phyloP scores from a whole-genome alignment of 352 stramenopile genomes.

The Poterioochromonas sp. region DNA sequence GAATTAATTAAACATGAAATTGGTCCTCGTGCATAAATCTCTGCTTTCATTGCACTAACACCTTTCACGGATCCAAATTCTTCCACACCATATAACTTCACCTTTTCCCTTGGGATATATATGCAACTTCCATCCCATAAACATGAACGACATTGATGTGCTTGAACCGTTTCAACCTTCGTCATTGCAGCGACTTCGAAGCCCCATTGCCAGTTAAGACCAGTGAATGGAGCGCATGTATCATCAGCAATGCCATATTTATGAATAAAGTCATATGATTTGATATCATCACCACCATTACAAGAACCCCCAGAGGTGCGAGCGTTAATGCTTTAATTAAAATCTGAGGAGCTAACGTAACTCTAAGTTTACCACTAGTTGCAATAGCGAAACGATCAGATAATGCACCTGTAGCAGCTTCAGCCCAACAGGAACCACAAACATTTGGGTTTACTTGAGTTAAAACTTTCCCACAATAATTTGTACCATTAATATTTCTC shows the following conservation, averaged over 20 bases:
- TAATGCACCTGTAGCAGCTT: constrained; percentile 19
- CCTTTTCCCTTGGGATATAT: not conserved
- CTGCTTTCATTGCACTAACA: constrained; percentile 23
- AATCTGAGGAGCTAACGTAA: constrained; percentile 4
- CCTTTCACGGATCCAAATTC: constrained; percentile 26
- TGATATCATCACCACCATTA: not conserved
- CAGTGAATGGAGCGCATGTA: constrained; percentile 4
- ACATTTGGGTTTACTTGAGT: not conserved
- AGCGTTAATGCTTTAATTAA: constrained; percentile 21
- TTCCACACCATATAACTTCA: constrained; percentile 13
- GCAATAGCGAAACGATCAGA: constrained; percentile 19
- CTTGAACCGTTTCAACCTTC: not conserved
- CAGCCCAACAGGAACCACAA: constrained; percentile 26
- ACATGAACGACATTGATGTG: constrained; percentile 5
- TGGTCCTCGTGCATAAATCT: constrained; percentile 27
- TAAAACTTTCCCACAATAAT: constrained; percentile 22
- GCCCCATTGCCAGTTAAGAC: not conserved
- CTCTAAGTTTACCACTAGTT: not conserved
- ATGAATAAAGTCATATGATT: constrained; percentile 4
- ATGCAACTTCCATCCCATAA: constrained; percentile 3
- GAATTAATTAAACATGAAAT: constrained; percentile 18
- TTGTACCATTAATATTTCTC: constrained; percentile 21
- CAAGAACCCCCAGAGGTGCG: not conserved
- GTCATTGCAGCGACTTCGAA: constrained; percentile 15
- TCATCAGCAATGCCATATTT: constrained; percentile 23